Evolutionary conservation across 1,139 yeast genomes (phyloP).

Genomic region (Cylindricascospora bacillispora): DNA sequence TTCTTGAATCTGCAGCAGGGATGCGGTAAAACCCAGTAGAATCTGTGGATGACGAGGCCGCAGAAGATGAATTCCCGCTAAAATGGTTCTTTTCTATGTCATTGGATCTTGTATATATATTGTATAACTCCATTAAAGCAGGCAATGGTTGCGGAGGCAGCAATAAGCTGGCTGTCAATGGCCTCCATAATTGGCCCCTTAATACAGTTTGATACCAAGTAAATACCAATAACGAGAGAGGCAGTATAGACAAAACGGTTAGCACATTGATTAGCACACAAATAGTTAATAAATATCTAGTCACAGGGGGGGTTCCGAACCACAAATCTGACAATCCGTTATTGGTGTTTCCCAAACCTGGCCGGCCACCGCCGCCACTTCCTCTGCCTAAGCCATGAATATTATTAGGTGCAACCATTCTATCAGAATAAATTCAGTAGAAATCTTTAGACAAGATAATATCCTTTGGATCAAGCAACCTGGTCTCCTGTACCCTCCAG

Average conservation of each 20-base stretch:
- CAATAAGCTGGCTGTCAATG: conserved; percentile 16
- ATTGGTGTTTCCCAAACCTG: neutral
- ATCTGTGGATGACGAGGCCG: too few species aligned
- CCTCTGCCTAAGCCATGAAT: conserved; percentile 1
- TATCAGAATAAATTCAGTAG: too few species aligned
- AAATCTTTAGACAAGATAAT: too few species aligned
- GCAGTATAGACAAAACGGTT: neutral
- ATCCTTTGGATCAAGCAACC: too few species aligned
- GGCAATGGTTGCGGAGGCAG: conserved; percentile 16
- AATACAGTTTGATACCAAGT: conserved; percentile 9
- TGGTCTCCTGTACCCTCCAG: too few species aligned
- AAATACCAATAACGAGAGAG: conserved; percentile 5
- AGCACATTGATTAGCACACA: conserved; percentile 4
- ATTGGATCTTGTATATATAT: conserved; percentile 17
- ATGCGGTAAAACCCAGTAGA: too few species aligned
- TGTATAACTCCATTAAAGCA: conserved; percentile 19
- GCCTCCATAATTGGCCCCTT: conserved; percentile 19
- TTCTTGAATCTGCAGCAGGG: neutral
- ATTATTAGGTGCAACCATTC: too few species aligned
- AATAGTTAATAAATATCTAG: conserved; percentile 8
- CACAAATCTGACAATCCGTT: conserved; percentile 4
- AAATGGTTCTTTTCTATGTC: conserved; percentile 18
- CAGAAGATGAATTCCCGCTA: too few species aligned
- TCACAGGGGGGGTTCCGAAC: conserved; percentile 13
- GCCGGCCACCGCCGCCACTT: neutral